Evolutionary conservation across 148 eudicot genomes (phyloP).

Genomic region (Nepenthes mirabilis): DNA sequence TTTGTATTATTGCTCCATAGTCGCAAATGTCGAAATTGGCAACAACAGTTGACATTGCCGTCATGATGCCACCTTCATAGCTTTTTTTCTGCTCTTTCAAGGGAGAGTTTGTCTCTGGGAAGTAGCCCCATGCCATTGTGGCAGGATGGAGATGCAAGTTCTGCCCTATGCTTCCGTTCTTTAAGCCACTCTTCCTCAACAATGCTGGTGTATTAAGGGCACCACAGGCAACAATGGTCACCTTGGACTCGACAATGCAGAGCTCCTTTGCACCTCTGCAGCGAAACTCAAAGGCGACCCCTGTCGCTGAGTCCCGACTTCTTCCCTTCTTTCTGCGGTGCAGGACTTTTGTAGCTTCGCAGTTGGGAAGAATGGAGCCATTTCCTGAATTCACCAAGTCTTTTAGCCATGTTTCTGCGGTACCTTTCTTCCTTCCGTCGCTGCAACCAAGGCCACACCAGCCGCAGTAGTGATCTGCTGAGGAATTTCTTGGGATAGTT

Average conservation of each 20-base stretch:
- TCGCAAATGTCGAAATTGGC: conserved; percentile 2
- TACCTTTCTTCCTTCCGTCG: conserved; percentile 63
- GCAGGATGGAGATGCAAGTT: conserved; percentile 54
- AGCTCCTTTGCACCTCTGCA: conserved; percentile 16
- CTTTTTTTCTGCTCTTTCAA: conserved; percentile 23
- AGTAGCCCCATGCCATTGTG: conserved; percentile 58
- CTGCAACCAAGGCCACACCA: conserved; percentile 85
- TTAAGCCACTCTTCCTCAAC: conserved; percentile 38
- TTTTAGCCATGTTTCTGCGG: conserved; percentile 62
- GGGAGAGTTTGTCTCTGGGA: conserved; percentile 26
- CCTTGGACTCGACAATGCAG: conserved; percentile 42
- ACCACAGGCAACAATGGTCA: conserved; percentile 59
- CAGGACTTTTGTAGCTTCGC: conserved; percentile 32
- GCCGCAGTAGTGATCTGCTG: conserved; percentile 61
- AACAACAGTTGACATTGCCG: conserved; percentile 16
- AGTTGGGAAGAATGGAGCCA: conserved; percentile 37
- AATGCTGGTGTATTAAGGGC: conserved; percentile 49
- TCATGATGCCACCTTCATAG: conserved; percentile 55
- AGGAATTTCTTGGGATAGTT: conserved; percentile 41
- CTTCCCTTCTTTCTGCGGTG: conserved; percentile 15
- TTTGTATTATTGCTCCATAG: conserved; percentile 30
- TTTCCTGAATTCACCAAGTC: conserved; percentile 55
- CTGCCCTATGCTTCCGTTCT: conserved; percentile 40
- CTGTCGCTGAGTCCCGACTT: conserved; percentile 22
- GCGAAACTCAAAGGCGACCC: conserved; percentile 34